Base-by-base conservation (phyloP, 1,139 yeast genomes). In the Candida pseudoviswanathii region DNA sequence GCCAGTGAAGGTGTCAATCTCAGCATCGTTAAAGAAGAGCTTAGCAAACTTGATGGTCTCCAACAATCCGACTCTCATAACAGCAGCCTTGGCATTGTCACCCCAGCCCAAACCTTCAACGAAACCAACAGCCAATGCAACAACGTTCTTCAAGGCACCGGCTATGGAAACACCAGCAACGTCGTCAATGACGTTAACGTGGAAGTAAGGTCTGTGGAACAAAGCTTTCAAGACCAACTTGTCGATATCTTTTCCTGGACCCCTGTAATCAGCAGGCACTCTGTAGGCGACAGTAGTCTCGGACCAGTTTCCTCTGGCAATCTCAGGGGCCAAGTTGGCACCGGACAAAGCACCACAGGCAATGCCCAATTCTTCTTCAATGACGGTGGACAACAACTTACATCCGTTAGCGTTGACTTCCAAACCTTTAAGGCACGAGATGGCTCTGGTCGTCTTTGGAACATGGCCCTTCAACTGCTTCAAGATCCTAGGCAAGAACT, bases 31-130 rank as follows among this genome's bases (percentile, higher is more conserved):
- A 70, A 73, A 72, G 52, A 16, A 16, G 16, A 16, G 16, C 16
- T 16, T 16, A 16, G 80, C 77, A 61, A 76, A 76, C 56, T 67
- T 72, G 66, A 90, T 86, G 72, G 86, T 89, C 74, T 92, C 98
- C 62, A 85, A 78, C 51, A 92, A 71, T 45, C 98, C 98, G 58
- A 95, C 85, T 75, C 98, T 84, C 92, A 91, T 90, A 61, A 92
- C 83, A 46, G 97, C 97, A 46, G 97, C 88, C 71, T 91, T 89
- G 58, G 98, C 97, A 66, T 92, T 92, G 73, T 90, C 96, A 67
- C 98, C 98, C 97, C 98, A 92, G 51, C 96, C 96, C 54, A 87
- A 80, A 59, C 97, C 97, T 71, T 89, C 96, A 54, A 91, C 97
- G 65, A 91, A 88, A 48, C 97, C 98, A 50, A 95, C 96, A 51